Evolutionary conservation across 306 rosid genomes (phyloP), one percentile per base, ranked within the genome.

Genomic region (Rosa persica): DNA sequence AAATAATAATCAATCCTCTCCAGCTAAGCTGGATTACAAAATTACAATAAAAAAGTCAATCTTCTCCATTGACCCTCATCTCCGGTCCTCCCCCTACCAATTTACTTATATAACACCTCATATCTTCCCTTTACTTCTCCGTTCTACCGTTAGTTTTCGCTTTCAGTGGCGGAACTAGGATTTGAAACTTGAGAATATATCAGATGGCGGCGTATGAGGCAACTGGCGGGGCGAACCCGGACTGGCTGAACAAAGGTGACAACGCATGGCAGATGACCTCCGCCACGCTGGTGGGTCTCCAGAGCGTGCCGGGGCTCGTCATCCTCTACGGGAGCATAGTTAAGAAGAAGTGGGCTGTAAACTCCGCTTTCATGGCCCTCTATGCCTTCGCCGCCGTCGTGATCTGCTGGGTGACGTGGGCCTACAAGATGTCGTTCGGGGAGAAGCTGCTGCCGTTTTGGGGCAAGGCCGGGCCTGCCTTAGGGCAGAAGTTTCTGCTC

Each of bases 201-300:
- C 34, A 58, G 6, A 58, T 25, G 34, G 4, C 60, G 11, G 91
- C 93, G n/a, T 89, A 89, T 77, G 34, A 27, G 16, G 80, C 85
- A 43, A 78, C 77, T 58, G 73, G 84, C 5, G 62, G 71, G 1
- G 86, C 87, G 0, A 89, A 85, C 2, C 94, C 90, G 0, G 85
- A 48, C 0, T 90, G 94, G 94, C 19, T 90, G 58, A 90, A 90
- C 89, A 90, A 90, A 73, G 94, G 92, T 10, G 91, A 90, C 86
- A 90, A 90, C 86, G 68, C 90, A 44, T 90, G 92, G 94, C 92
- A 90, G 70, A 83, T 90, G 94, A 13, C 83, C 1, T 17, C 91
- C 0, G 93, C 93, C 7, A 89, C 90, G 4, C 83, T 89, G 0
- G 91, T 89, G 0, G 91, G 93, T 4, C 84, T 89, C 0, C 93